Evolutionary conservation across 192 early-diverging fungal genomes (phyloP), one percentile per base, ranked within the genome.

Genomic region (Rhizoclosmatium sp.): DNA sequence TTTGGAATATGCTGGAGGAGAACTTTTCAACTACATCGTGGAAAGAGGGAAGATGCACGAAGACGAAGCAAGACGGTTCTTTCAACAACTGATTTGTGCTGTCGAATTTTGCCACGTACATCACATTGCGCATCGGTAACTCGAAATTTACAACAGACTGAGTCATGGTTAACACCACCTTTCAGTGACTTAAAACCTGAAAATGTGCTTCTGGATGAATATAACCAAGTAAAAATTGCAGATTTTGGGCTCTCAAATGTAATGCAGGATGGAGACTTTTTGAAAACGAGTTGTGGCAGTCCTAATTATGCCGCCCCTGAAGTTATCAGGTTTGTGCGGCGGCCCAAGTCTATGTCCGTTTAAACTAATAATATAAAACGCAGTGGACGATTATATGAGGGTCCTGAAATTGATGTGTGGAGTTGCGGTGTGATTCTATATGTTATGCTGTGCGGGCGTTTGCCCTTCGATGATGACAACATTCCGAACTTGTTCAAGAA

Each of bases 401-500:
- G 97, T 9, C 93, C 94, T 21, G 97, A 98, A 85, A 95, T 98
- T n/a, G 98, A 99, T 87, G 96, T 97, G 2, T 99, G 98, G 98
- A 96, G 94, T 82, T 96, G 94, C 80, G 98, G 98, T 39, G 94
- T 98, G 3, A 96, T 99, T 75, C 86, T 99, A 39, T 99, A 97
- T 75, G 96, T 99, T 47, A 95, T 99, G 95, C 88, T 98, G 16
- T 96, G 95, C 75, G 97, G 97, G 4, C 90, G 94, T 44, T 87
- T 99, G 19, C 98, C 98, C 1, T 99, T 98, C 80, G 98, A 99
- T 79, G 98, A 98, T 81, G 95, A 99, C 78, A 93, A 98, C 77
- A 98, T 99, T 19, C 87, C 88, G 2, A 86, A 82, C 45, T 81
- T 90, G 2, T 90, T 88, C 83, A 96, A 96, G 82, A 99, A 99